A percentile compares a stretch with the other conserved stretches of the same genome.
Evolutionary conservation across 163 green algal genomes (phyloP).

Genomic region (Scenedesmus sp.): DNA sequence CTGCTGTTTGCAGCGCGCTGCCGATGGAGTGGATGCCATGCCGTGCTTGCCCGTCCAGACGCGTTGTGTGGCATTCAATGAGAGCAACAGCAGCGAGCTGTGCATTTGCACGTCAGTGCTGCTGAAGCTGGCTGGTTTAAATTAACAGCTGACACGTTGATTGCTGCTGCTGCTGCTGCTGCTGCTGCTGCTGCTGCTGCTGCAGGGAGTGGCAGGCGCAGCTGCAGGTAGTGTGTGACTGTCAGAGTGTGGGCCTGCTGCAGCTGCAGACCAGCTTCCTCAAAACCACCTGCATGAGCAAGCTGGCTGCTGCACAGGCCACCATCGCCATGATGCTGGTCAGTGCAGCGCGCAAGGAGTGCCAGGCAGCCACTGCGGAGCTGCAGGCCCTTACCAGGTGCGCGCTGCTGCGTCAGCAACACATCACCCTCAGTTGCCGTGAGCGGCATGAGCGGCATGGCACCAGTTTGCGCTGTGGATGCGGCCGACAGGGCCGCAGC

Average conservation of each 20-base stretch:
- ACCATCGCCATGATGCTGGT: slow-evolving; percentile 41
- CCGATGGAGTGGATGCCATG: too few relatives aligned
- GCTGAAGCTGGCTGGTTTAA: too few relatives aligned
- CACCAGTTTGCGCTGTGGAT: too few relatives aligned
- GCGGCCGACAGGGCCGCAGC: too few relatives aligned
- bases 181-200: not conserved
- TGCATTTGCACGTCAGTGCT: not conserved
- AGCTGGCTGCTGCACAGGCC: slow-evolving; percentile 38
- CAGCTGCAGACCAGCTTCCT: slow-evolving; percentile 35
- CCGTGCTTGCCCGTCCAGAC: too few relatives aligned
- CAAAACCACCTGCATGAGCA: slow-evolving; percentile 31
- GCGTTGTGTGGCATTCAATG: too few relatives aligned
- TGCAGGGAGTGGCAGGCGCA: slow-evolving; percentile 48
- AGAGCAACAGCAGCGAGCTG: too few relatives aligned
- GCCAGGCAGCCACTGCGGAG: not conserved
- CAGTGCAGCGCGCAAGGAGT: slow-evolving; percentile 10
- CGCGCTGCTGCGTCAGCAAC: not conserved
- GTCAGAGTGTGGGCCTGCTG: slow-evolving; percentile 31
- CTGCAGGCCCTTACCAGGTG: slow-evolving; percentile 20
- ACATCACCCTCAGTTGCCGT: too few relatives aligned
- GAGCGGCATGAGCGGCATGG: too few relatives aligned
- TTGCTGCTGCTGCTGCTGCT: not conserved
- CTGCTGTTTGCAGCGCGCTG: too few relatives aligned
- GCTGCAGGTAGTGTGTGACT: slow-evolving; percentile 33
- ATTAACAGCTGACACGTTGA: too few relatives aligned